Conservation (phyloP, 2,329 filamentous ascomycete genomes). For the Volutella citrinella region DNA sequence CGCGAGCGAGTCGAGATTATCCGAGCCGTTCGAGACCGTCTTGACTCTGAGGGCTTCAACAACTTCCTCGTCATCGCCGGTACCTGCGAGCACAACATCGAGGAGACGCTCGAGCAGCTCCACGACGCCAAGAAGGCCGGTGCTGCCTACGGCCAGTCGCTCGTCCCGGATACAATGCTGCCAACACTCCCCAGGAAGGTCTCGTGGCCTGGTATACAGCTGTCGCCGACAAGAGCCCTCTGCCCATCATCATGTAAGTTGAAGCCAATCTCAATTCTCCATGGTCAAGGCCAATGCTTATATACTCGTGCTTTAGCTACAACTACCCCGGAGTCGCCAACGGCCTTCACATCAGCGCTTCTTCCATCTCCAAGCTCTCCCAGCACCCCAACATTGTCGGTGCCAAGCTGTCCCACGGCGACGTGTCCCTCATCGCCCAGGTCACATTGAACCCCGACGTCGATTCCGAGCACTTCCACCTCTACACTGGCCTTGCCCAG, state of each 20-base stretch:
- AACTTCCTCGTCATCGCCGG: slow-evolving; percentile 61
- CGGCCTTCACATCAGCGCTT: slow-evolving; percentile 56
- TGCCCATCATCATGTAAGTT: slow-evolving; percentile 58
- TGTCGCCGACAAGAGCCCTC: slow-evolving; percentile 54
- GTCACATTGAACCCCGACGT: slow-evolving; percentile 58
- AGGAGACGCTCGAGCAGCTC: slow-evolving; percentile 58
- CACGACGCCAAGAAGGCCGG: slow-evolving; percentile 54
- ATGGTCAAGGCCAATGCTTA: too few relatives aligned
- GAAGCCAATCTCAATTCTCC: too few relatives aligned
- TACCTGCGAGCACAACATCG: slow-evolving; percentile 59
- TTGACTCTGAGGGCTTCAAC: slow-evolving; percentile 53
- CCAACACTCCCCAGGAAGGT: slow-evolving; percentile 51
- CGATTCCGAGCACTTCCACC: slow-evolving; percentile 55
- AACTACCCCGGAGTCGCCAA: slow-evolving; percentile 68
- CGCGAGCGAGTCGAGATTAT: slow-evolving; percentile 55
- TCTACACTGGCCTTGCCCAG: slow-evolving; percentile 64
- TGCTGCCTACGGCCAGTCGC: slow-evolving; percentile 56
- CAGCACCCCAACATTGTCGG: slow-evolving; percentile 65
- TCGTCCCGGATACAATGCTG: slow-evolving; percentile 61
- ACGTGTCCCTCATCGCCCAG: slow-evolving; percentile 62
- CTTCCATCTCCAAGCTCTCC: slow-evolving; percentile 55
- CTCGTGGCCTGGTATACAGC: slow-evolving; percentile 56
- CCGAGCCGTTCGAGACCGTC: slow-evolving; percentile 50
- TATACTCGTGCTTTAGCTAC: too few relatives aligned
- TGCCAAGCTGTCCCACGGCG: slow-evolving; percentile 67